These are phyloP conservation scores for Scheffersomyces insectosa DNA, from an alignment of 1,139 yeast species.

Conservation along the genomic window DNA sequence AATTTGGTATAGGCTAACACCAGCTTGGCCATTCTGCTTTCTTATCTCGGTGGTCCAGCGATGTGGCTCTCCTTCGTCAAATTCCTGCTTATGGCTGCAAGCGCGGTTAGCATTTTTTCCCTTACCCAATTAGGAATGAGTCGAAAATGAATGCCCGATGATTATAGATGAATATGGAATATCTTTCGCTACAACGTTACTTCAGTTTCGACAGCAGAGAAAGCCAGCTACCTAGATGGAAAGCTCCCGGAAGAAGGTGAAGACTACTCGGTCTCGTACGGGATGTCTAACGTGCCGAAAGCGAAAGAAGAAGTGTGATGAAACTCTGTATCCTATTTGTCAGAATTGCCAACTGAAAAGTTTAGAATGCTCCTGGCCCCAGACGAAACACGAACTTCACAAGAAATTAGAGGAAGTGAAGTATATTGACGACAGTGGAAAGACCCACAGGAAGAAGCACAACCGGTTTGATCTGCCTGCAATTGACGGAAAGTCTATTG, in stretches of 20 bases:
- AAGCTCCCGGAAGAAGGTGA: conserved; percentile 5
- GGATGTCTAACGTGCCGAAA: conserved; percentile 44
- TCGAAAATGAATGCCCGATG: conserved; percentile 7
- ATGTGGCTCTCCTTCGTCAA: too few species aligned
- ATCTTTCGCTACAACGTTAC: too few species aligned
- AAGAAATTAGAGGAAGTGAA: conserved; percentile 26
- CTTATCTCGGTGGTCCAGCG: too few species aligned
- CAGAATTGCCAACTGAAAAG: conserved; percentile 27
- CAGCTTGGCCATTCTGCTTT: too few species aligned
- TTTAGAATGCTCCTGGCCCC: conserved; percentile 36
- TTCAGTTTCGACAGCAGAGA: too few species aligned
- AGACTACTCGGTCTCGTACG: conserved; percentile 29
- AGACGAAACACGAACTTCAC: conserved; percentile 25
- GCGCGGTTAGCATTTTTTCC: conserved; percentile 27
- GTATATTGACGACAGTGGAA: conserved; percentile 20
- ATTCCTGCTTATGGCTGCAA: conserved; percentile 7
- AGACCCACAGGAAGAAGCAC: too few species aligned
- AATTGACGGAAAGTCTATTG: background rate
- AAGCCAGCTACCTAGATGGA: conserved; percentile 2
- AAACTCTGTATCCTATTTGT: conserved; percentile 36
- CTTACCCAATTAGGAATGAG: conserved; percentile 32
- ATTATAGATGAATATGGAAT: too few species aligned
- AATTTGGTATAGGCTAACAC: too few species aligned
- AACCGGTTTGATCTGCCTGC: background rate
- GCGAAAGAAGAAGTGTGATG: conserved; percentile 45